Evolutionary conservation across 2,329 filamentous ascomycete genomes (phyloP).

Genomic region (Purpureocillium lavendulum): DNA sequence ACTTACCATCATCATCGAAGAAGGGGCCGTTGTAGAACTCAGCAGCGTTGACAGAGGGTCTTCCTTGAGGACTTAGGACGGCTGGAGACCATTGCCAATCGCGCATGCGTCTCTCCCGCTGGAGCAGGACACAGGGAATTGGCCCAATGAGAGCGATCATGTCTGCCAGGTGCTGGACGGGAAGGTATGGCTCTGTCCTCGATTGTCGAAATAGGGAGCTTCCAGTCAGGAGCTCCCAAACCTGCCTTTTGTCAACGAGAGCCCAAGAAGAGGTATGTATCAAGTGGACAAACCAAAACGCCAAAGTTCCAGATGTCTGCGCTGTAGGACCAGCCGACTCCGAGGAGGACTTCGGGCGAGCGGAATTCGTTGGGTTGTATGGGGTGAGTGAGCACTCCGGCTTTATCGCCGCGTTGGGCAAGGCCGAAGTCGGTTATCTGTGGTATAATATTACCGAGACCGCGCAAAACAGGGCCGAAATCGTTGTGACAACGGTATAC

Average conservation of each 20-base stretch:
- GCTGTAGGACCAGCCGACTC: conserved; percentile 12
- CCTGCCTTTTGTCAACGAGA: conserved; percentile 4
- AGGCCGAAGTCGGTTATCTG: conserved; percentile 4
- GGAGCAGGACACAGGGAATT: conserved; percentile 9
- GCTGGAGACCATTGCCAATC: conserved; percentile 10
- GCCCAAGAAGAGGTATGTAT: not conserved
- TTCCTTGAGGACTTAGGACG: conserved; percentile 7
- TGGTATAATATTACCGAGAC: conserved; percentile 1
- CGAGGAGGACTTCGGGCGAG: conserved; percentile 14
- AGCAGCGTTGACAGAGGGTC: conserved; percentile 8
- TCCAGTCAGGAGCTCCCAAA: conserved; percentile 17
- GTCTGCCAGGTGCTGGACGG: conserved; percentile 14
- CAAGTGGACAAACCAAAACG: conserved; percentile 9
- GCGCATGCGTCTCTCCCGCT: conserved; percentile 11
- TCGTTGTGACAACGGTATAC: conserved; percentile 12
- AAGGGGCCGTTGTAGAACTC: conserved; percentile 13
- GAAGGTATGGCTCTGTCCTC: conserved; percentile 9
- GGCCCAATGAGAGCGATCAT: conserved; percentile 15
- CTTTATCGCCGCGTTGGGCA: conserved; percentile 1
- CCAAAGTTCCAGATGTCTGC: conserved; percentile 13
- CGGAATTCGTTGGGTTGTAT: conserved; percentile 14
- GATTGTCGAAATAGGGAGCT: conserved; percentile 10
- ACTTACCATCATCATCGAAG: conserved; percentile 11
- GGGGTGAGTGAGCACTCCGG: conserved; percentile 5
- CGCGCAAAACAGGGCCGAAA: conserved; percentile 6